phyloP scores from a whole-genome alignment of 306 rosid species.

The Senna tora region DNA sequence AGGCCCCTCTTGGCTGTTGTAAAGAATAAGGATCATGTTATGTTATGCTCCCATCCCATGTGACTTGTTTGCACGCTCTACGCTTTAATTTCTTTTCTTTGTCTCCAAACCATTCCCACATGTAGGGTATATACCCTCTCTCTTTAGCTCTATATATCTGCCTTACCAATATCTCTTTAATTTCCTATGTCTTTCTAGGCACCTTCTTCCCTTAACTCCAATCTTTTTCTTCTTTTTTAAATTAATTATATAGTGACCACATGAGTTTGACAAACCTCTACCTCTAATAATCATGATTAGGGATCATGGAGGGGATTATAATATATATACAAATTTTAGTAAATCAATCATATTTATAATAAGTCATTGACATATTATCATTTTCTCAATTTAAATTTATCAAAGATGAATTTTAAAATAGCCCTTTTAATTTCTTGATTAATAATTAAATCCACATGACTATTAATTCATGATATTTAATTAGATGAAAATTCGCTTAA shows the following conservation, averaged over 20 bases:
- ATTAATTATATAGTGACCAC: slow-evolving; percentile 11
- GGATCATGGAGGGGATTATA: neutral
- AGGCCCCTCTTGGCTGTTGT: slow-evolving; percentile 33
- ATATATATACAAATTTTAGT: too few relatives aligned
- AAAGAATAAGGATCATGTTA: slow-evolving; percentile 52
- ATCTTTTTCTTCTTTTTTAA: slow-evolving; percentile 26
- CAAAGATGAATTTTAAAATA: too few relatives aligned
- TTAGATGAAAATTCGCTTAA: too few relatives aligned
- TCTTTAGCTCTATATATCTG: slow-evolving; percentile 8
- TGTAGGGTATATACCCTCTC: slow-evolving; percentile 67
- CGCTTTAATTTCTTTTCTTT: slow-evolving; percentile 75
- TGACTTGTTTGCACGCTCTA: slow-evolving; percentile 73
- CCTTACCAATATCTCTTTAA: slow-evolving; percentile 14
- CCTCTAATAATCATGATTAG: slow-evolving; percentile 41
- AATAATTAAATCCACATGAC: too few relatives aligned
- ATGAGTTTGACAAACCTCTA: slow-evolving; percentile 48
- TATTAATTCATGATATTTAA: too few relatives aligned
- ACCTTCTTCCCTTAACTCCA: slow-evolving; percentile 50
- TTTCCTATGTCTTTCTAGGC: slow-evolving; percentile 42
- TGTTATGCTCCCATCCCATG: slow-evolving; percentile 92
- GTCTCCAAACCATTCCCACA: slow-evolving; percentile 82
- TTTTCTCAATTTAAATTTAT: too few relatives aligned
- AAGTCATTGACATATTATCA: too few relatives aligned
- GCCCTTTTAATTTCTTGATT: too few relatives aligned
- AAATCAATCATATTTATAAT: too few relatives aligned